A percentile compares a stretch with the other conserved stretches of the same genome.
Conservation (phyloP, 2,329 filamentous ascomycete genomes). For the Paracamarosporium sp. region DNA sequence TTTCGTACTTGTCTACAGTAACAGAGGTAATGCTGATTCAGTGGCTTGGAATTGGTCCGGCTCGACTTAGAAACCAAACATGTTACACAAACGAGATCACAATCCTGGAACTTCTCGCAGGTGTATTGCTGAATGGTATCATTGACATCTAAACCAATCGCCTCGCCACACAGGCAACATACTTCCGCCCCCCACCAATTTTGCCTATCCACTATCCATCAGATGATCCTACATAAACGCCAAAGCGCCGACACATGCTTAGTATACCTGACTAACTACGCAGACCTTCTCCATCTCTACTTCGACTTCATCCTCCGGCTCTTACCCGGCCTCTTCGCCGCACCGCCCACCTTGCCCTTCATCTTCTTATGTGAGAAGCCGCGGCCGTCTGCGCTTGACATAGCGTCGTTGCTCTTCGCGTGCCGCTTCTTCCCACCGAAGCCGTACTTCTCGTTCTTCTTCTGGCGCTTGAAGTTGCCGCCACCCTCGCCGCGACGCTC, state of each 20-base stretch:
- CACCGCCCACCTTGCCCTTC: constrained; percentile 63
- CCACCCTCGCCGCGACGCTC: constrained; percentile 47
- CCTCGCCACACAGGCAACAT: constrained; percentile 1
- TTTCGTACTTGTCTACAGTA: too few species aligned
- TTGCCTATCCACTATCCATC: too few species aligned
- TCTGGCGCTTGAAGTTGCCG: constrained; percentile 77
- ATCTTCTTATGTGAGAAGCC: constrained; percentile 85
- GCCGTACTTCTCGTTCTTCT: constrained; percentile 94
- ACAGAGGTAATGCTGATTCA: too few species aligned
- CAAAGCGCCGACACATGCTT: constrained; percentile 32
- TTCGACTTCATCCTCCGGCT: constrained; percentile 40
- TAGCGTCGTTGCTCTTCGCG: constrained; percentile 87
- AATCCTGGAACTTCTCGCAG: too few species aligned
- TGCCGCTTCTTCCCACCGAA: constrained; percentile 96
- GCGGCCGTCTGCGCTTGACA: constrained; percentile 79
- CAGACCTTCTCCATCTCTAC: constrained; percentile 12
- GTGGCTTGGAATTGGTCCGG: too few species aligned
- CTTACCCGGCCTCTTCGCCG: constrained; percentile 43
- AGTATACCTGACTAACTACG: constrained; percentile 6
- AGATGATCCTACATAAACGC: constrained; percentile 24
- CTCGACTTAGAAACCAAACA: too few species aligned
- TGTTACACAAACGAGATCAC: too few species aligned
- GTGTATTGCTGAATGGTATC: constrained; percentile 1
- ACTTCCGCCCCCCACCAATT: constrained; percentile 19
- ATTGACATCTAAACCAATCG: background rate